Percentiles rank a stretch among this genome's conserved stretches.
phyloP scores from a whole-genome alignment of 78 protist species.

The Trichosphaerium sp. region DNA sequence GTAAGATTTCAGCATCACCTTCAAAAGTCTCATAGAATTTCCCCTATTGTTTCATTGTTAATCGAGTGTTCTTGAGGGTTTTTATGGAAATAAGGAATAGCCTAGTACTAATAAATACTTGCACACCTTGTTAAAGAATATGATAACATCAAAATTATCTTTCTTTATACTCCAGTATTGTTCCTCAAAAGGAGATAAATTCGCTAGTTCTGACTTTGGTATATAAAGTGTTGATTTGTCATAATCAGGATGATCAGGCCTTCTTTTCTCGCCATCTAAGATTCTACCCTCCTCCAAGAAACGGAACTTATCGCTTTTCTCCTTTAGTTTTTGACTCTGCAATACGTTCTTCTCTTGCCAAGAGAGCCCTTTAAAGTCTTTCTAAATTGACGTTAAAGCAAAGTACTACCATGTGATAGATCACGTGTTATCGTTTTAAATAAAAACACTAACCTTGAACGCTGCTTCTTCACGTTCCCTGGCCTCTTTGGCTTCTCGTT shows the following conservation, averaged over 20 bases:
- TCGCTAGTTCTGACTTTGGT: not conserved
- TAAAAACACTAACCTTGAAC: too few species aligned
- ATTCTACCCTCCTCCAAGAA: not conserved
- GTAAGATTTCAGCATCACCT: slow-evolving; percentile 77
- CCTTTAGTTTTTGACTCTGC: too few species aligned
- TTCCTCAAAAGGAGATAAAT: slow-evolving; percentile 59
- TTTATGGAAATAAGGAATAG: not conserved
- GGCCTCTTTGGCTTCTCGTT: too few species aligned
- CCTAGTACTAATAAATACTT: not conserved
- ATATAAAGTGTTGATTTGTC: slow-evolving; percentile 54
- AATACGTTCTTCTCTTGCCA: too few species aligned
- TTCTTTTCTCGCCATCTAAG: slow-evolving; percentile 21
- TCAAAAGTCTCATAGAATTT: slow-evolving; percentile 89
- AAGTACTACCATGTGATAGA: too few species aligned
- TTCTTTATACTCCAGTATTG: slow-evolving; percentile 85
- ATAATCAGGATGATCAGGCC: slow-evolving; percentile 33
- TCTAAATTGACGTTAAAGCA: too few species aligned
- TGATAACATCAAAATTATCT: slow-evolving; percentile 56
- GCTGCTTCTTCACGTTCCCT: too few species aligned
- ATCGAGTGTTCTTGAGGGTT: not conserved
- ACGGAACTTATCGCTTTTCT: not conserved
- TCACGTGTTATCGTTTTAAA: too few species aligned
- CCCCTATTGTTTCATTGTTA: slow-evolving; percentile 40
- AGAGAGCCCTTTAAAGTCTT: too few species aligned
- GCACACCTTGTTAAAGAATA: slow-evolving; percentile 59